Conservation (phyloP, 495 filamentous ascomycete genomes). For the Penicillium herquei region DNA sequence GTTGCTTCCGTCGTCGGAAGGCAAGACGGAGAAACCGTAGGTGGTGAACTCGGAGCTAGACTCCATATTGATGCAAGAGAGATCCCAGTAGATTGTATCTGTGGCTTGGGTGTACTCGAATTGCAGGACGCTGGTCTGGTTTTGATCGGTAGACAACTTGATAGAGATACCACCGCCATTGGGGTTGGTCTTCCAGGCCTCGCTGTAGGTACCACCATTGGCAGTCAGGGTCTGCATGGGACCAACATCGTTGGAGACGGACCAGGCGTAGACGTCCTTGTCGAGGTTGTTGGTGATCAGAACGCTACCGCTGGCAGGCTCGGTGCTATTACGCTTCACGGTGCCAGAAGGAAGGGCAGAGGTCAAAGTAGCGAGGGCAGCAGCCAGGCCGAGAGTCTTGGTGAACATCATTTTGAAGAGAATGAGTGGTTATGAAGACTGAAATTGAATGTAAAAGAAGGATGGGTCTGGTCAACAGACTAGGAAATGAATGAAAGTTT, state of each 20-base stretch:
- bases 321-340: conserved; percentile 21
- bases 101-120: conserved; percentile 43
- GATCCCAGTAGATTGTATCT: conserved; percentile 44
- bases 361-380: conserved; percentile 37
- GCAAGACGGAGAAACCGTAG: conserved; percentile 40
- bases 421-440: conserved; percentile 10
- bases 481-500: conserved; percentile 13
- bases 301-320: conserved; percentile 28
- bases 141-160: conserved; percentile 35
- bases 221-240: conserved; percentile 31
- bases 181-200: conserved; percentile 38
- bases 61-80: conserved; percentile 45
- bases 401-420: conserved; percentile 47
- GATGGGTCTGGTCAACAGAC: neutral
- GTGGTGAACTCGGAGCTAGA: conserved; percentile 37
- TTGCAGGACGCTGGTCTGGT: conserved; percentile 39
- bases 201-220: conserved; percentile 32
- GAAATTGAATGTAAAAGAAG: conserved; percentile 6
- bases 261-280: conserved; percentile 42
- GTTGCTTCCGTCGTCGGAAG: conserved; percentile 17
- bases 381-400: conserved; percentile 39
- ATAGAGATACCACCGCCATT: conserved; percentile 45
- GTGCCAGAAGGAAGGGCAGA: conserved; percentile 37
- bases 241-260: conserved; percentile 28
- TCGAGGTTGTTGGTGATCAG: conserved; percentile 40